A percentile compares a stretch with the other conserved stretches of the same genome.
phyloP scores from a whole-genome alignment of 805 yeast species.

The Barnettozyma salicaria region DNA sequence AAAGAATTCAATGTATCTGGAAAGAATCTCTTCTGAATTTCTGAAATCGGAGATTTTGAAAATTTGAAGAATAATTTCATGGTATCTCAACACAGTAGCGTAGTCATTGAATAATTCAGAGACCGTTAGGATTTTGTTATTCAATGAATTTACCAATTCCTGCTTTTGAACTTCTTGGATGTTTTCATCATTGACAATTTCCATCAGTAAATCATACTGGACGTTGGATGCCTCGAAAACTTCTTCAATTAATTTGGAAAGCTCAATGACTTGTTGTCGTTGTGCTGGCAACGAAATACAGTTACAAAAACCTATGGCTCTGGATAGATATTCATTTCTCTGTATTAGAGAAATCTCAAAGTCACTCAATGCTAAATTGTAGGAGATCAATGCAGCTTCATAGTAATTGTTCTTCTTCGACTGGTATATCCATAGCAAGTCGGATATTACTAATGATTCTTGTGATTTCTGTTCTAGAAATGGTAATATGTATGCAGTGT shows the following conservation, averaged over 20 bases:
- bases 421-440: conserved; percentile 81
- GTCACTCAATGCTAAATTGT: conserved; percentile 65
- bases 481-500: conserved; percentile 73
- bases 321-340: conserved; percentile 80
- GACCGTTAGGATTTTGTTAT: conserved; percentile 60
- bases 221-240: conserved; percentile 80
- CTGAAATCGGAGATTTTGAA: conserved; percentile 83
- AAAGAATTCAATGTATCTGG: conserved; percentile 74
- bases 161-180: conserved; percentile 42
- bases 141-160: conserved; percentile 47
- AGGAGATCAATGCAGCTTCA: conserved; percentile 79
- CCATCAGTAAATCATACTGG: conserved; percentile 48
- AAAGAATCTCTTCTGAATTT: conserved; percentile 73
- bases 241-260: conserved; percentile 67
- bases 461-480: conserved; percentile 66
- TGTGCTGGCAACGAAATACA: conserved; percentile 72
- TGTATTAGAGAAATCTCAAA: conserved; percentile 62
- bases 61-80: conserved; percentile 70
- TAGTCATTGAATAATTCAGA: conserved; percentile 79
- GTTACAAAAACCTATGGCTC: conserved; percentile 91
- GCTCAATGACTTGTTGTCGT: conserved; percentile 68
- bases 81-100: conserved; percentile 83
- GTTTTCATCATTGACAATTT: conserved; percentile 48
- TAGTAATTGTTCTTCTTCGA: conserved; percentile 74
- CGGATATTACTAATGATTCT: conserved; percentile 66